A percentile compares a stretch with the other conserved stretches of the same genome.
Conservation (phyloP, 345 rosid genomes). For the Bruguiera parviflora region DNA sequence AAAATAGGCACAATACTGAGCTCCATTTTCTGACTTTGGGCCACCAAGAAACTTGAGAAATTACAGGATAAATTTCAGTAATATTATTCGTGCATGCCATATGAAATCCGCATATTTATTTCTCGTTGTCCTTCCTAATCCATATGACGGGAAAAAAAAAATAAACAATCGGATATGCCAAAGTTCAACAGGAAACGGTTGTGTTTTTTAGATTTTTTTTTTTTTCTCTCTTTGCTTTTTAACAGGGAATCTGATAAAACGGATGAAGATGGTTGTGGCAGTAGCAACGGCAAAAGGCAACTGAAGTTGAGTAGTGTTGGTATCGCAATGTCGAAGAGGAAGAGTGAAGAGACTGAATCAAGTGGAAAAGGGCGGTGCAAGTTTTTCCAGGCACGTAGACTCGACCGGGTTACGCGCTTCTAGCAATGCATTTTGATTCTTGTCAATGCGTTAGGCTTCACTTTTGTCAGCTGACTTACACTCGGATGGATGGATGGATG, state of each 20-base stretch:
- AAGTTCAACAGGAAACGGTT: background rate
- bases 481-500: no score
- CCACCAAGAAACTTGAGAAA: background rate
- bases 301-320: slow-evolving; percentile 68
- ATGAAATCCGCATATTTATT: background rate
- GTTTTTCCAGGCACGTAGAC: slow-evolving; percentile 72
- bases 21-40: background rate
- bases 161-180: background rate
- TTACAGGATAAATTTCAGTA: background rate
- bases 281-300: slow-evolving; percentile 54
- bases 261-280: slow-evolving; percentile 50
- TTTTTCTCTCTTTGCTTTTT: background rate
- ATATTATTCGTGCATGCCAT: background rate
- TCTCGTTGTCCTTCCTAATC: background rate
- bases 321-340: slow-evolving; percentile 56
- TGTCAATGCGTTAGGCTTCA: no score
- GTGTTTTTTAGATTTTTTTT: background rate
- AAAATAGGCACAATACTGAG: background rate
- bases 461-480: no score
- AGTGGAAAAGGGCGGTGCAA: slow-evolving; percentile 88
- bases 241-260: slow-evolving; percentile 65
- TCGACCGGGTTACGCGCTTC: slow-evolving; percentile 66
- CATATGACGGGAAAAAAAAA: background rate
- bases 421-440: slow-evolving; percentile 24
- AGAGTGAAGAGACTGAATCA: slow-evolving; percentile 69